Base-by-base conservation (phyloP, 257 asterid species). In the Craterostigma plantagineum region DNA sequence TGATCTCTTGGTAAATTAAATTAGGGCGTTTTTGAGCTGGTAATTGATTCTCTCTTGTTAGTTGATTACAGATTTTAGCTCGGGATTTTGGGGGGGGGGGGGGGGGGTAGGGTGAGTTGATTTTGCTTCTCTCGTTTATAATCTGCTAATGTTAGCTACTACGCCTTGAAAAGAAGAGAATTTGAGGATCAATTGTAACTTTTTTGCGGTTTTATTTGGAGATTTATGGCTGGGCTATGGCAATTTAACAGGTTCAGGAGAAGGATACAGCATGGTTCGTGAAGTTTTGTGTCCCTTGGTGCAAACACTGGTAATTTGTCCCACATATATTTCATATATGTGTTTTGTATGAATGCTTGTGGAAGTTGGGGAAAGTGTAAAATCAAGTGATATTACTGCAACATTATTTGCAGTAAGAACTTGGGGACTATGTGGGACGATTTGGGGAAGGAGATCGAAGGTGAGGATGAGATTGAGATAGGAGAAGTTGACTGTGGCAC, bases 281-380 rank as follows among this genome's bases (percentile, higher is more conserved):
- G 15, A 70, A 73, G 71, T 90, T 90, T 57, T 90, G 99, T 62
- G 95, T 79, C 51, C 95, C 99, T 10, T 90, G 99, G 99, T 90
- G 99, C 66, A 90, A 83, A 75, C 99, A 90, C 65, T 90, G 95
- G 98, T 90, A 83, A 66, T 23, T n/a, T 61, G 44, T 37, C 18
- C n/a, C 18, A n/a, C 34, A 15, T 17, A 9, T 49, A 35, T 46
- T 43, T 14, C 49, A n/a, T 16, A 23, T 17, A 38, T 48, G 34
- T 43, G 17, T 56, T 51, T 39, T 10, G 42, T 42, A 36, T 13
- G 40, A 42, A 36, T n/a, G 59, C 47, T 60, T 50, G n/a, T n/a
- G n/a, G n/a, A n/a, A n/a, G n/a, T n/a, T n/a, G n/a, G n/a, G n/a
- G n/a, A n/a, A n/a, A n/a, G n/a, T n/a, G n/a, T n/a, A n/a, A 15